Base-by-base conservation (phyloP, 2,329 filamentous ascomycete species). In the Shiraia sp. region DNA sequence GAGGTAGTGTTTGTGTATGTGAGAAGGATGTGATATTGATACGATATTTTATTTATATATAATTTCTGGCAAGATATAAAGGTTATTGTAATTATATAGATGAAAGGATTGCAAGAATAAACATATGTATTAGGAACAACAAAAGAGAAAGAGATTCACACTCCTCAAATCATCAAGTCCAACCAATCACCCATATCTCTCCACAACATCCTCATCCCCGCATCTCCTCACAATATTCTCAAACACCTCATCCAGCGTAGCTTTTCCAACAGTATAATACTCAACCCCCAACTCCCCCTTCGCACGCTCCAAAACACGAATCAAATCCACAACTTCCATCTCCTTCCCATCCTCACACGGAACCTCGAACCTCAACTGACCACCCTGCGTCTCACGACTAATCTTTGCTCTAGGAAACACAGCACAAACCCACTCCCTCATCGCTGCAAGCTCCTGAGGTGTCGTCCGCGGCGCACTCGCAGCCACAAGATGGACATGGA, bases 181-280 rank as follows among this genome's bases (percentile, higher is more conserved):
- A 38, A 32, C 17, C 15, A 26, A 17, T 12, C 29, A 45, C 17
- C 29, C n/a, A 13, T 36, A 42, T 25, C 37, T 17, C 15, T 38
- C 36, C 29, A 38, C 33, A 24, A 40, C 29, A 10, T 39, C 45
- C 17, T 40, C 45, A 35, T 43, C 44, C 22, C 51, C 42, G 40
- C 51, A 45, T 32, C 43, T 32, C 29, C 43, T 43, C 0, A 95
- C 89, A 63, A 95, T 92, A 33, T 79, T 81, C 69, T 96, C 71
- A 68, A 96, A 96, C 1, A 95, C 89, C 70, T 95, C 88, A 63
- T 96, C 90, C 36, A 95, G 70, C 13, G 88, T 93, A 17, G 89
- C 91, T 27, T 88, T 88, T 42, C 83, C 88, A 53, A 95, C 88
- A 40, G 86, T 89, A 69, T 91, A 96, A 68, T 92, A 88, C 61